Evolutionary conservation across 2,329 filamentous ascomycete genomes (phyloP), one percentile per base, ranked within the genome.

Genomic region (Penicillium palitans): DNA sequence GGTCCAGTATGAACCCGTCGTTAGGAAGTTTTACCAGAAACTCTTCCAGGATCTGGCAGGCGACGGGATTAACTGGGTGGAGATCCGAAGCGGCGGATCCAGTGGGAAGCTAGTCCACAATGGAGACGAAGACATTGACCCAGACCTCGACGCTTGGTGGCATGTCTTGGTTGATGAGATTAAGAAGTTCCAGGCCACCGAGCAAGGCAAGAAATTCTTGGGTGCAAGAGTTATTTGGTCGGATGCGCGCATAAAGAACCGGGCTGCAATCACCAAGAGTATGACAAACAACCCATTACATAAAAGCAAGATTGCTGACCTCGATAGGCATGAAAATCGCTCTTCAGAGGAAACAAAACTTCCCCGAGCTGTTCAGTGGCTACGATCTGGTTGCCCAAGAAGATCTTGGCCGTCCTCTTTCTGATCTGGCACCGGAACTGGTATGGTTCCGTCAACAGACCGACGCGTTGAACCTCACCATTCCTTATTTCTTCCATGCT

Each of bases 401-500:
- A 79, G 90, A 96, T 70, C 75, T 83, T 1, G 93, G 92, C 1
- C 84, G 90, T 8, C 83, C 91, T 0, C 83, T 96, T 27, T 80
- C 83, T 25, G 89, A 93, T 64, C 77, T 95, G 6, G 82, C 92
- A 0, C 91, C 92, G 0, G 88, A 95, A 71, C 79, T 96, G 0
- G 91, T 96, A 75, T 96, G 90, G 90, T 96, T 97, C 82, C 87
- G 87, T 61, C 91, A 93, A 74, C 85, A 89, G 68, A 96, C 91
- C 72, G 84, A 84, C 0, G 80, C 89, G 68, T 86, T 90, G 66
- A 85, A 84, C 5, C 84, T 96, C 45, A 85, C 90, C 44, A 86
- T 97, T 10, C 93, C 93, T 1, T 96, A 96, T 78, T 96, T 95
- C 81, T 93, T 97, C 79, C 92, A 96, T 72, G 91, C 93, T 0